These are phyloP conservation scores for Boletus reticulatus DNA, from an alignment of 768 basidiomycete species.

Conservation along the genomic window DNA sequence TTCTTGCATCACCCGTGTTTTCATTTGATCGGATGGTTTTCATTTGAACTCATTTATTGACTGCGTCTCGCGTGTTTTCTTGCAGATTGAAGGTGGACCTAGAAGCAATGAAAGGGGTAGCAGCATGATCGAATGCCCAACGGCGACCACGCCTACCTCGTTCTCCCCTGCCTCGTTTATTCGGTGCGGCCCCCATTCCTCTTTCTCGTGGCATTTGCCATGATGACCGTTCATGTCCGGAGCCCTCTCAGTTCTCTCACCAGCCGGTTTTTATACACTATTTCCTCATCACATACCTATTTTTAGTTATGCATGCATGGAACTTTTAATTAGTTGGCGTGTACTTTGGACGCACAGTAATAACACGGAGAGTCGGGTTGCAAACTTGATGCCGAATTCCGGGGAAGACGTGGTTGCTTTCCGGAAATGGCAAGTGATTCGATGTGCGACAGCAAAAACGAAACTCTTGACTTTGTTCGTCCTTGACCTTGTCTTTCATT, in stretches of 20 bases:
- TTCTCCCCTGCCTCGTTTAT: conserved; percentile 34
- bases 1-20: conserved; percentile 12
- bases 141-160: conserved; percentile 2
- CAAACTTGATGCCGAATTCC: too few species aligned
- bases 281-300: conserved; percentile 27
- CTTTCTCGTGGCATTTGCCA: conserved; percentile 20
- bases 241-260: conserved; percentile 1
- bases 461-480: background rate
- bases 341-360: conserved; percentile 22
- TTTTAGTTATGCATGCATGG: conserved; percentile 22
- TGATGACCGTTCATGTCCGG: conserved; percentile 13
- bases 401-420: background rate
- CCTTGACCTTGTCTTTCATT: conserved; percentile 5
- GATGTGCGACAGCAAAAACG: too few species aligned
- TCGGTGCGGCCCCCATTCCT: conserved; percentile 28
- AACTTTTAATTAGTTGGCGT: conserved; percentile 19
- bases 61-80: conserved; percentile 25
- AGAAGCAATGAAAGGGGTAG: conserved; percentile 42
- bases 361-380: too few species aligned
- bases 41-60: conserved; percentile 39
- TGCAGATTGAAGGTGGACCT: conserved; percentile 70
- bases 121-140: conserved; percentile 23
- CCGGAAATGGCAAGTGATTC: conserved; percentile 4
- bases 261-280: conserved; percentile 27
- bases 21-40: conserved; percentile 12